A percentile compares a stretch with the other conserved stretches of the same genome.
Evolutionary conservation across 306 rosid species (phyloP).

Genomic region (Clitoria ternatea): DNA sequence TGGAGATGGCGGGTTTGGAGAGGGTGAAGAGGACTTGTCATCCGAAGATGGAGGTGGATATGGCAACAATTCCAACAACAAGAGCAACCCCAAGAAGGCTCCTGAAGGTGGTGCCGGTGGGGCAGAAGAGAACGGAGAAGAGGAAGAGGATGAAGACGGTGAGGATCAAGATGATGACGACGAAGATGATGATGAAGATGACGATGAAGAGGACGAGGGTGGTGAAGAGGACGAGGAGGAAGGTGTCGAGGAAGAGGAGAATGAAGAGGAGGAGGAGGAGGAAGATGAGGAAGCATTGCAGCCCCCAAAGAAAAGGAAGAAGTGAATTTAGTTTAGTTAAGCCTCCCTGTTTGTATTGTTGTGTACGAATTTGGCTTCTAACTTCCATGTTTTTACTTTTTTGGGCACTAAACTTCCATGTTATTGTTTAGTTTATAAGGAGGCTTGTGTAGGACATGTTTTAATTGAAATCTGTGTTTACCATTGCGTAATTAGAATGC

Average conservation of each 20-base stretch:
- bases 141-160: conserved; percentile 56
- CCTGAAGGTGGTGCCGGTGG: conserved; percentile 63
- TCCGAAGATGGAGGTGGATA: conserved; percentile 72
- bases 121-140: conserved; percentile 64
- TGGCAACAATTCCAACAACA: conserved; percentile 56
- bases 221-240: conserved; percentile 57
- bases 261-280: conserved; percentile 56
- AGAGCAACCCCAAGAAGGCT: conserved; percentile 65
- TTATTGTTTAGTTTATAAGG: conserved; percentile 39
- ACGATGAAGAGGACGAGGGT: conserved; percentile 29
- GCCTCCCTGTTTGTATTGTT: conserved; percentile 40
- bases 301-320: conserved; percentile 97
- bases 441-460: conserved; percentile 51
- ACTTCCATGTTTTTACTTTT: conserved; percentile 38
- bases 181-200: conserved; percentile 31
- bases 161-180: conserved; percentile 40
- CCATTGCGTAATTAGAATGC: conserved; percentile 52
- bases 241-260: conserved; percentile 43
- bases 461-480: conserved; percentile 42
- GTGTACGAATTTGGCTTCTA: conserved; percentile 39
- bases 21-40: conserved; percentile 77
- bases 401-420: conserved; percentile 33
- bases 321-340: conserved; percentile 35
- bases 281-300: conserved; percentile 89
- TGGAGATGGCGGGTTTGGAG: conserved; percentile 59